Conservation (phyloP, 192 early-diverging fungal genomes). For the Podila verticillata region DNA sequence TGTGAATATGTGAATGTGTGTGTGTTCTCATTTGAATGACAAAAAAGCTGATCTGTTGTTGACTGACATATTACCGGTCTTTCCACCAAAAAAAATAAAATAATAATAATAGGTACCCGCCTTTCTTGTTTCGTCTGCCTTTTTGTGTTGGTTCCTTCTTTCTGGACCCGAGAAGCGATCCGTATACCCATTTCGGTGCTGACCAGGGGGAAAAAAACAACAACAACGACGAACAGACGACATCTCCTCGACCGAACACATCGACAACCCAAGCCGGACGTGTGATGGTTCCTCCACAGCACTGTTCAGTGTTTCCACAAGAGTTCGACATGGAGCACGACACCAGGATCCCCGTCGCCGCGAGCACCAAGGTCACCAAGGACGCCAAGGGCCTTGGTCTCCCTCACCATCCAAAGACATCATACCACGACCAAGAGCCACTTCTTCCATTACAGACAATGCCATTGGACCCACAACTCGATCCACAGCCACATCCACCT, state of each 20-base stretch:
- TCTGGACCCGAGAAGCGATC: neutral
- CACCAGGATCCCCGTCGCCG: neutral
- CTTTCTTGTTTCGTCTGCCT: neutral
- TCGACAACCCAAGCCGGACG: neutral
- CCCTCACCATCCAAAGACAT: neutral
- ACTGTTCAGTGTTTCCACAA: slow-evolving; percentile 35
- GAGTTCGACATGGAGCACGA: slow-evolving; percentile 24
- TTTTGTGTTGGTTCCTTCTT: slow-evolving; percentile 2
- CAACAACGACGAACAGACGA: neutral
- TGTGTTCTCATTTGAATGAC: too few species aligned
- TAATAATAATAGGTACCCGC: too few species aligned
- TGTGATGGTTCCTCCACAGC: slow-evolving; percentile 45
- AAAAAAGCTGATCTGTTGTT: too few species aligned
- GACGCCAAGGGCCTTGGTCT: neutral
- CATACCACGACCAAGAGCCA: neutral
- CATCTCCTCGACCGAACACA: too few species aligned
- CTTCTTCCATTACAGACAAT: slow-evolving; percentile 3
- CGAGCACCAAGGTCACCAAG: neutral
- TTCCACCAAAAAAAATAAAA: too few species aligned
- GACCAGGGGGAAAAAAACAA: neutral
- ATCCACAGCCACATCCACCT: neutral
- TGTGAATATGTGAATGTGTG: too few species aligned
- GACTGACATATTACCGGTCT: too few species aligned
- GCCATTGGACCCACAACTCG: neutral
- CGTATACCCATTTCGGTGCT: neutral